Evolutionary conservation across 2,329 filamentous ascomycete genomes (phyloP).

Genomic region (Paramyrothecium roridum): DNA sequence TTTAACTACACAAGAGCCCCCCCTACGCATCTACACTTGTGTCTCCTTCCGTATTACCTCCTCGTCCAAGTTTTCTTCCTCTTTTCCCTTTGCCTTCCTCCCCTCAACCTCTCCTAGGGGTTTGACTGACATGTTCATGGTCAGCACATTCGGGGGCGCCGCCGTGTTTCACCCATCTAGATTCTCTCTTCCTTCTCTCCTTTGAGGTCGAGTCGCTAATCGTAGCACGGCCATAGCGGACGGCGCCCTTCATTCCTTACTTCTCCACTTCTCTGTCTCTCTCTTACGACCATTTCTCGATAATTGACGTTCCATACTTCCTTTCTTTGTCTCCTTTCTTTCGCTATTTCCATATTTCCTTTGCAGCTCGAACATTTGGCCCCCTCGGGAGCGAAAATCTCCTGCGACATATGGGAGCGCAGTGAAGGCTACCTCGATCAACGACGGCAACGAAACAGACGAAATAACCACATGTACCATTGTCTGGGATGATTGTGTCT

Average conservation of each 20-base stretch:
- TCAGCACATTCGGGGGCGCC: constrained; percentile 7
- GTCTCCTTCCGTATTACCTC: constrained; percentile 4
- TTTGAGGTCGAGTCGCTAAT: constrained; percentile 4
- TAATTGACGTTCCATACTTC: background rate
- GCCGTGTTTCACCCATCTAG: constrained; percentile 14
- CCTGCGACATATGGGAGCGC: too few species aligned
- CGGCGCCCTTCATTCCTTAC: constrained; percentile 5
- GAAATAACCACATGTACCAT: background rate
- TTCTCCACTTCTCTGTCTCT: constrained; percentile 3
- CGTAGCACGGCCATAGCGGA: background rate
- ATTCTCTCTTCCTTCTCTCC: constrained; percentile 8
- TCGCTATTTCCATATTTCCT: background rate
- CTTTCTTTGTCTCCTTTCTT: constrained; percentile 4
- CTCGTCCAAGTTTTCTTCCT: background rate
- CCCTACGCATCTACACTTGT: background rate
- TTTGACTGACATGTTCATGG: background rate
- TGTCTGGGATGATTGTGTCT: constrained; percentile 4
- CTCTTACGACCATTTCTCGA: background rate
- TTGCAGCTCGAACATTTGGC: background rate
- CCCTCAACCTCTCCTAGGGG: background rate
- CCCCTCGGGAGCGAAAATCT: too few species aligned
- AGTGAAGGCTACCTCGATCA: too few species aligned
- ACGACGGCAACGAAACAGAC: background rate
- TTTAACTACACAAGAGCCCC: background rate
- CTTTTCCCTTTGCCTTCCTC: background rate